A percentile compares a stretch with the other conserved stretches of the same genome.
These are phyloP conservation scores for Rhodamnia rubescens DNA, from an alignment of 345 rosid genomes.

Conservation along the genomic window DNA sequence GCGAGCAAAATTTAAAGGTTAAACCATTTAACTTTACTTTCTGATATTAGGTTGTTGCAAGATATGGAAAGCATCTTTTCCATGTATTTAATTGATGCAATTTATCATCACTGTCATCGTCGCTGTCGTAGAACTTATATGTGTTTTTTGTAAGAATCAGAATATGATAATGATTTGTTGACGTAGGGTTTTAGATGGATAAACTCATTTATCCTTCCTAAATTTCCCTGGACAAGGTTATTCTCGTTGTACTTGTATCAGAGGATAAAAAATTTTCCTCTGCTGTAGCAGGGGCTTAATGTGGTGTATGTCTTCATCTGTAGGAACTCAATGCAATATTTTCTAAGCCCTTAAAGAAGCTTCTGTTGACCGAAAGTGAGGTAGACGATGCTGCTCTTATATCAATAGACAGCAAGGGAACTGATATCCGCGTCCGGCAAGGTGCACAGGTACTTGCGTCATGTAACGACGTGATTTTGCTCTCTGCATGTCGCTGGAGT, in stretches of 20 bases:
- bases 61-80: neutral
- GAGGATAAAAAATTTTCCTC: neutral
- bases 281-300: neutral
- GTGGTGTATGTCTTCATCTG: neutral
- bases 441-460: slow-evolving; percentile 70
- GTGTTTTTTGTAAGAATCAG: neutral
- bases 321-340: slow-evolving; percentile 83
- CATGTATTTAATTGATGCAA: neutral
- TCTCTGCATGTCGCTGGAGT: neutral
- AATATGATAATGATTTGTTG: neutral
- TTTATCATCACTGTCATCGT: neutral
- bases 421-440: slow-evolving; percentile 83
- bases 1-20: slow-evolving; percentile 89
- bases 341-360: slow-evolving; percentile 70
- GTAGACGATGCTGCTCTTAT: slow-evolving; percentile 93
- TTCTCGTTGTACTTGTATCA: neutral
- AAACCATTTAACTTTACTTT: neutral
- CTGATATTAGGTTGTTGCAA: neutral
- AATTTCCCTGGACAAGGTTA: neutral
- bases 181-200: neutral
- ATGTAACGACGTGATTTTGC: neutral
- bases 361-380: slow-evolving; percentile 55
- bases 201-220: neutral
- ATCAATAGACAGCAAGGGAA: slow-evolving; percentile 94
- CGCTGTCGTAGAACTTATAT: neutral